Percentiles rank a stretch among this genome's conserved stretches.
Evolutionary conservation across 257 asterid genomes (phyloP).

Genomic region (Buddleja alternifolia): DNA sequence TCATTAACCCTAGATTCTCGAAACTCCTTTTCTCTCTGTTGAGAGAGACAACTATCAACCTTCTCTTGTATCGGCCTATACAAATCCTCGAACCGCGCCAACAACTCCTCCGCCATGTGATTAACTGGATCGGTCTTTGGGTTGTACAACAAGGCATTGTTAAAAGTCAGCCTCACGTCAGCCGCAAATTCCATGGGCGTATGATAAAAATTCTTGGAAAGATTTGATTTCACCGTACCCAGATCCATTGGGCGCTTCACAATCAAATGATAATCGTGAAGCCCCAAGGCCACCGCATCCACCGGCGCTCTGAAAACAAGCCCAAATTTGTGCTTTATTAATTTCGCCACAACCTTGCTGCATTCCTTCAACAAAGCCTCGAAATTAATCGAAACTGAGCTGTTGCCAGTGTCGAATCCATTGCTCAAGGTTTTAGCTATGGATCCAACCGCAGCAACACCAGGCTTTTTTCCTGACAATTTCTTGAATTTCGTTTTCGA

Average conservation of each 20-base stretch:
- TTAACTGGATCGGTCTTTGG: constrained; percentile 78
- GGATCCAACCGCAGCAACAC: constrained; percentile 44
- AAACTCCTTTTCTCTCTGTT: constrained; percentile 40
- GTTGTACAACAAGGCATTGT: constrained; percentile 89
- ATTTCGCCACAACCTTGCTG: constrained; percentile 59
- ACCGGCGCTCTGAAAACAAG: constrained; percentile 74
- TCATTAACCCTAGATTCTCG: constrained; percentile 31
- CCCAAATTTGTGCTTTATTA: constrained; percentile 66
- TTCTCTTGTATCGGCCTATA: constrained; percentile 69
- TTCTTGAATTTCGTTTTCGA: constrained; percentile 62
- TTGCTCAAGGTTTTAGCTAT: constrained; percentile 38
- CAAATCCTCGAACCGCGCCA: constrained; percentile 70
- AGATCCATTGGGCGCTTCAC: constrained; percentile 95
- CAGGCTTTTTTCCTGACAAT: constrained; percentile 45
- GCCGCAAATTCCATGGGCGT: constrained; percentile 75
- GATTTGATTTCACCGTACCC: constrained; percentile 79
- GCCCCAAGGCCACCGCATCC: constrained; percentile 66
- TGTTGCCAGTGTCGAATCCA: constrained; percentile 43
- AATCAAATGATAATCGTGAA: constrained; percentile 86
- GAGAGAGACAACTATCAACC: constrained; percentile 31
- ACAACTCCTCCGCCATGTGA: constrained; percentile 64
- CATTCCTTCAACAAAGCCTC: constrained; percentile 75
- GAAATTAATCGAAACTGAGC: constrained; percentile 32
- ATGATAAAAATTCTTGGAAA: constrained; percentile 49
- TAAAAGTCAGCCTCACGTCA: constrained; percentile 81